Evolutionary conservation across 345 rosid genomes (phyloP).

Genomic region (Lepidium aucheri): DNA sequence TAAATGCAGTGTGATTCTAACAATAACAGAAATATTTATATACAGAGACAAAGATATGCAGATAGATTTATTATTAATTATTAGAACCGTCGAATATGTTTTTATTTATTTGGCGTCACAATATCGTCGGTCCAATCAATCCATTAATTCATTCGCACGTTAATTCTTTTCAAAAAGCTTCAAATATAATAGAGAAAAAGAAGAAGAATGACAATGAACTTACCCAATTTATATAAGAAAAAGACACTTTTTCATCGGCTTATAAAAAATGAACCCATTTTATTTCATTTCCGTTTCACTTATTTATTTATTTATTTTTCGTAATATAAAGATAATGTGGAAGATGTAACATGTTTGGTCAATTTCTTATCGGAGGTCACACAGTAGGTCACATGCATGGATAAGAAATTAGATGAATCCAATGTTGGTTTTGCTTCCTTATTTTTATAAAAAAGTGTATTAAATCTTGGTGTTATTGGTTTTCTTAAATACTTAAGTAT

Average conservation of each 20-base stretch:
- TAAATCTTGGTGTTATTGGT: too few species aligned
- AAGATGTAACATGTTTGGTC: slow-evolving; percentile 22
- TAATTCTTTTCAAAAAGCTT: too few species aligned
- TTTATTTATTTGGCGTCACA: too few species aligned
- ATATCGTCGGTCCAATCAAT: too few species aligned
- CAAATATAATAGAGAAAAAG: not conserved
- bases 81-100: too few species aligned
- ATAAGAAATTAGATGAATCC: not conserved
- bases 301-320: not conserved
- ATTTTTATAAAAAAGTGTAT: not conserved
- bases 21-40: too few species aligned
- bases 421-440: not conserved
- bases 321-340: not conserved
- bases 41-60: too few species aligned
- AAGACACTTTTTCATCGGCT: not conserved
- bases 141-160: too few species aligned
- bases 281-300: not conserved
- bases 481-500: not conserved
- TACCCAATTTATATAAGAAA: not conserved
- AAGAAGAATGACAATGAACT: not conserved
- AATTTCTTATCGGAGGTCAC: slow-evolving; percentile 1
- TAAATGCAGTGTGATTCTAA: too few species aligned
- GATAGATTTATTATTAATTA: too few species aligned
- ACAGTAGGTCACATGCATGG: slow-evolving; percentile 17
- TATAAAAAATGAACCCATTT: not conserved